phyloP scores from a whole-genome alignment of 306 rosid species.

The Elaeagnus macrophylla region DNA sequence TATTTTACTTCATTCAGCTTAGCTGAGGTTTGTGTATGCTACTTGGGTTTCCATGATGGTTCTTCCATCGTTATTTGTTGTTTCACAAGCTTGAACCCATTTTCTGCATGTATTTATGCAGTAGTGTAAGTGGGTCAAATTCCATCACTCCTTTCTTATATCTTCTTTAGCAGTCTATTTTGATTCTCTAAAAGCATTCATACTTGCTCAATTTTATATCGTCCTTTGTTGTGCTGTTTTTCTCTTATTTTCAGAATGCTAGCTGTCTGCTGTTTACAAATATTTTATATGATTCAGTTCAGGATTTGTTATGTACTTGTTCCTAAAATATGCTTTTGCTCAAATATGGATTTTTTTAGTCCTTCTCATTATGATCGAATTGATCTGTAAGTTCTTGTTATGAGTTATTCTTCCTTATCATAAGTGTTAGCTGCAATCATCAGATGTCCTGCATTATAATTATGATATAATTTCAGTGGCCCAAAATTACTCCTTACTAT shows the following conservation, averaged over 20 bases:
- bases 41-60: background rate
- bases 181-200: background rate
- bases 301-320: no score
- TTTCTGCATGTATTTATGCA: constrained; percentile 1
- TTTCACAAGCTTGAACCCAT: background rate
- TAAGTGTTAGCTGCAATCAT: no score
- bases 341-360: no score
- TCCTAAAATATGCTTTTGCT: no score
- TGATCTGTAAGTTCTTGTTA: no score
- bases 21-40: background rate
- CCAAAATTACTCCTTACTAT: no score
- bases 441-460: no score
- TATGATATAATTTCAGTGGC: no score
- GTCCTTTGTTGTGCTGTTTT: background rate
- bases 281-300: no score
- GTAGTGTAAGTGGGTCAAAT: background rate
- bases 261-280: no score
- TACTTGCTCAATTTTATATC: background rate
- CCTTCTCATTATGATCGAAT: no score
- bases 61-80: background rate
- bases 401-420: no score
- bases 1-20: constrained; percentile 2
- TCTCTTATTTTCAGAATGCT: background rate
- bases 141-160: background rate
- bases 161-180: background rate